Evolutionary conservation across 225 moss, liverwort and hornwort genomes (phyloP).

Genomic region (Physcomitrium patens): DNA sequence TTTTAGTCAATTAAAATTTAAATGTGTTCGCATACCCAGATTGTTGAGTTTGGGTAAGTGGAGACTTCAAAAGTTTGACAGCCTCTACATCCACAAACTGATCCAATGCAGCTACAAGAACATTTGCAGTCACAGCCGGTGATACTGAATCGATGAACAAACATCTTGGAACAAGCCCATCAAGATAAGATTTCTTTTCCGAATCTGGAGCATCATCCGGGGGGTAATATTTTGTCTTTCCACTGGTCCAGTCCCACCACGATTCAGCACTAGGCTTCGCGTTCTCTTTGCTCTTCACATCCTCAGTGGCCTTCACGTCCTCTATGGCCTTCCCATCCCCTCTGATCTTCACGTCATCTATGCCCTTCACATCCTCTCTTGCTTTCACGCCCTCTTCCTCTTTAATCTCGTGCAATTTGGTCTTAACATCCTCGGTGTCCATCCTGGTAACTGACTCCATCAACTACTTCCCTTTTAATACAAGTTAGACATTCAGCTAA

Average conservation of each 20-base stretch:
- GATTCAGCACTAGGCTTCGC: background rate
- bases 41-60: constrained; percentile 31
- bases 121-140: constrained; percentile 16
- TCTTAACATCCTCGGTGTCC: too few species aligned
- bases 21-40: constrained; percentile 22
- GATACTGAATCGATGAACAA: constrained; percentile 56
- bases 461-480: too few species aligned
- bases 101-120: constrained; percentile 45
- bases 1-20: too few species aligned
- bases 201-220: background rate
- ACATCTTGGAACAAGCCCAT: constrained; percentile 38
- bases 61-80: constrained; percentile 41
- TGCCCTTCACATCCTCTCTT: too few species aligned
- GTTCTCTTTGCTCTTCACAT: background rate
- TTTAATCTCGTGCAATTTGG: too few species aligned
- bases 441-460: too few species aligned
- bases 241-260: constrained; percentile 67
- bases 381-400: too few species aligned
- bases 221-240: background rate
- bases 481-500: too few species aligned
- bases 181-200: constrained; percentile 12
- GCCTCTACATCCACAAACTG: constrained; percentile 54
- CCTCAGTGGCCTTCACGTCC: too few species aligned
- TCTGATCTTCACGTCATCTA: too few species aligned
- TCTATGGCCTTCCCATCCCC: too few species aligned